A percentile compares a stretch with the other conserved stretches of the same genome.
Evolutionary conservation across 208 protist genomes (phyloP).

Genomic region (Acanthamoeba castellanii): DNA sequence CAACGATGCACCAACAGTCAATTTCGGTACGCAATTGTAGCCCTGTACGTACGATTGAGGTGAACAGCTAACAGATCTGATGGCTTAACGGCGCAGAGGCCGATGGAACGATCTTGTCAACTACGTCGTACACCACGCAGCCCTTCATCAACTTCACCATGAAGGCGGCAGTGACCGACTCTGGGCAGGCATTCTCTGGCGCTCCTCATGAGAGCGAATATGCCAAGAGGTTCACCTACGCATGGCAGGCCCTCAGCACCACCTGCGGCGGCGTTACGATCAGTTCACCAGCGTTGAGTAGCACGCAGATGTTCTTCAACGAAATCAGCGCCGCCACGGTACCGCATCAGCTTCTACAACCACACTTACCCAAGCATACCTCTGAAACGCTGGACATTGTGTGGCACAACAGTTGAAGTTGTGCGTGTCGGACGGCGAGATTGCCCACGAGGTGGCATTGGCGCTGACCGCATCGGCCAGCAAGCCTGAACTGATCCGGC

Average conservation of each 20-base stretch:
- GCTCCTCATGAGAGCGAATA: background rate
- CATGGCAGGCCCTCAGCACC: background rate
- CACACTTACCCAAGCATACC: background rate
- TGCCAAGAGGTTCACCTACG: background rate
- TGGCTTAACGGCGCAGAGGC: background rate
- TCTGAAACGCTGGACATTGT: background rate
- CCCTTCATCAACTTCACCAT: background rate
- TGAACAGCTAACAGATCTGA: background rate
- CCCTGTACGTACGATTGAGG: background rate
- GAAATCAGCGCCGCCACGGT: background rate
- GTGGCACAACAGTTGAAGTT: background rate
- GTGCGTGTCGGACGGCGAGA: conserved; percentile 24
- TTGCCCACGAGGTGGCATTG: background rate
- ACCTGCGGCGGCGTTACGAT: background rate
- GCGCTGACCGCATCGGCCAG: background rate
- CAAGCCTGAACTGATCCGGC: background rate
- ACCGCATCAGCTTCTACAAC: background rate
- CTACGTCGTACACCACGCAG: background rate
- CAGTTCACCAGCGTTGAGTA: background rate
- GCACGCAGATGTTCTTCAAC: background rate
- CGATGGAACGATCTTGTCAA: background rate
- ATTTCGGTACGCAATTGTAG: background rate
- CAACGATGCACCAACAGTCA: background rate
- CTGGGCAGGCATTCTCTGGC: background rate
- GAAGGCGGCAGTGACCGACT: background rate